phyloP scores from a whole-genome alignment of 2,329 filamentous ascomycete species.

The Rhynchosporium agropyri region DNA sequence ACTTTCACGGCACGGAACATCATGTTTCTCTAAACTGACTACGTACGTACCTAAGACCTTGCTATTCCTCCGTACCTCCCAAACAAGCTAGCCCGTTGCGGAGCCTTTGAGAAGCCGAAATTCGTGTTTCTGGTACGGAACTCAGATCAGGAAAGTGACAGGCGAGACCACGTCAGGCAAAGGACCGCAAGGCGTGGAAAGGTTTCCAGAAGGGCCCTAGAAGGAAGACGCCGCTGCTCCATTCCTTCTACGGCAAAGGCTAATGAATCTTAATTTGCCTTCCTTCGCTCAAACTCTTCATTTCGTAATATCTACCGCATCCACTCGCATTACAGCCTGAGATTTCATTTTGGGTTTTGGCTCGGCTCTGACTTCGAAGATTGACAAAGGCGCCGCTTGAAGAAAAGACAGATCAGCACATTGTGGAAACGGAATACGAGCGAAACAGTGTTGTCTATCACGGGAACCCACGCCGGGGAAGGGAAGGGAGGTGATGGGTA shows the following conservation, averaged over 20 bases:
- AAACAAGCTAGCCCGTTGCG: background rate
- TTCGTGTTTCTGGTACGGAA: slow-evolving; percentile 10
- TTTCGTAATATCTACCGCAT: background rate
- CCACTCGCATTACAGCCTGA: background rate
- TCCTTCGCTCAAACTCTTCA: background rate
- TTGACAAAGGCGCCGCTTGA: background rate
- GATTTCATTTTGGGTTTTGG: background rate
- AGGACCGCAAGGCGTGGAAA: slow-evolving; percentile 2
- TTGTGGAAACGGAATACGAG: background rate
- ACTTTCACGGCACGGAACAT: background rate
- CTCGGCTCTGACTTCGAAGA: background rate
- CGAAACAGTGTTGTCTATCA: background rate
- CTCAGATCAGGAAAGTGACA: background rate
- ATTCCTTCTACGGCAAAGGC: slow-evolving; percentile 10
- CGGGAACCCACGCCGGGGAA: background rate
- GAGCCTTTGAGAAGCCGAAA: background rate
- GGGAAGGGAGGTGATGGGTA: slow-evolving; percentile 6
- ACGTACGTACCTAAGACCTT: too few species aligned
- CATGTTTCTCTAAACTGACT: too few species aligned
- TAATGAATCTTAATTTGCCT: background rate
- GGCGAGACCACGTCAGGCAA: background rate
- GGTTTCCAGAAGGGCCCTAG: slow-evolving; percentile 18
- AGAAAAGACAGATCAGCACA: background rate
- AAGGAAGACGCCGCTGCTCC: background rate
- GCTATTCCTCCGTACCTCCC: background rate